Conservation (phyloP, 2,329 filamentous ascomycete genomes). For the Botrytis hyacinthi region DNA sequence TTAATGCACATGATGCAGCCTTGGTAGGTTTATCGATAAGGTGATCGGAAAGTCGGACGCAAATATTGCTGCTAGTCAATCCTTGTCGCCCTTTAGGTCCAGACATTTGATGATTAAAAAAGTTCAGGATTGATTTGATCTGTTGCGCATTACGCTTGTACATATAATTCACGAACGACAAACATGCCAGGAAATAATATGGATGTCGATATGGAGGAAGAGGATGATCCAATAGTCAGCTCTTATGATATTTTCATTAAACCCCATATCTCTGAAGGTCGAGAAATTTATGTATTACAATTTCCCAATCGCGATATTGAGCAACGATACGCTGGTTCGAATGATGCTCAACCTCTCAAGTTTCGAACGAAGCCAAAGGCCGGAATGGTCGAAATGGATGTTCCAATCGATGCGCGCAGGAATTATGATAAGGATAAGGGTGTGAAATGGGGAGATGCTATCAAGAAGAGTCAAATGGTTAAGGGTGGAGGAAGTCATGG, state of each 20-base stretch:
- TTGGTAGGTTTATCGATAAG: conserved; percentile 5
- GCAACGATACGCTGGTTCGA: conserved; percentile 55
- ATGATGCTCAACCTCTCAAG: conserved; percentile 60
- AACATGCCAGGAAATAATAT: conserved; percentile 15
- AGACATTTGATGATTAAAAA: conserved; percentile 18
- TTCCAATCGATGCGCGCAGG: conserved; percentile 66
- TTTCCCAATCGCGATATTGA: conserved; percentile 74
- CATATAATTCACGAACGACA: not conserved
- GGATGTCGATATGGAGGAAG: conserved; percentile 29
- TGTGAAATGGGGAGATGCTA: conserved; percentile 74
- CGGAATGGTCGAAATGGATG: conserved; percentile 87
- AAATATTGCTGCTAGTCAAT: not conserved
- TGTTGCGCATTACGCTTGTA: not conserved
- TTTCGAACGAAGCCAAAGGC: conserved; percentile 79
- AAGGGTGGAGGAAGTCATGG: conserved; percentile 66
- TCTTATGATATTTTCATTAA: conserved; percentile 87
- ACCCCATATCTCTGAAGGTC: conserved; percentile 59
- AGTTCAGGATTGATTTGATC: conserved; percentile 2
- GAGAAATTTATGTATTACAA: conserved; percentile 78
- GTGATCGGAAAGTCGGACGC: not conserved
- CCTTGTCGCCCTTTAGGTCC: not conserved
- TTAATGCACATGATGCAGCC: not conserved
- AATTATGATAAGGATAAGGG: conserved; percentile 86
- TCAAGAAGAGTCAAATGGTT: conserved; percentile 53
- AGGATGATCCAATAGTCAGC: conserved; percentile 67